Conservation (phyloP, 225 moss, liverwort and hornwort species). For the Thuidium tamariscinum region DNA sequence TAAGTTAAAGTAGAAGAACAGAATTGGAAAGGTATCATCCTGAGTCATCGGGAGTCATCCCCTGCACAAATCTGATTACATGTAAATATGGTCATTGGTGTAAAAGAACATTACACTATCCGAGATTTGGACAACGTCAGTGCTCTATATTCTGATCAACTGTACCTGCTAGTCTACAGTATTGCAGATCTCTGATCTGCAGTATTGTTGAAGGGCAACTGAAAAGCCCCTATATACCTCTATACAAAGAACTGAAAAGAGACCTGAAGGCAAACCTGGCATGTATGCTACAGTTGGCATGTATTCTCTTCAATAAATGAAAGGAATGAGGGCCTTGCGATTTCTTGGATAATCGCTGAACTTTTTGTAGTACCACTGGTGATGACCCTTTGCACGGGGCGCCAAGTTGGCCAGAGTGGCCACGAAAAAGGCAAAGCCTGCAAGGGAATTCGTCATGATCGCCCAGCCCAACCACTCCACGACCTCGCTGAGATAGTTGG, state of each 20-base stretch:
- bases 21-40: background rate
- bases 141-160: background rate
- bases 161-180: constrained; percentile 8
- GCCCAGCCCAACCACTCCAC: constrained; percentile 94
- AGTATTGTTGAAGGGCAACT: background rate
- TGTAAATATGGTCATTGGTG: background rate
- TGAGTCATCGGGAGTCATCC: background rate
- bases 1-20: background rate
- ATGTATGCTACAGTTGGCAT: background rate
- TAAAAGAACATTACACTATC: background rate
- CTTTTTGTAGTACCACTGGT: constrained; percentile 60
- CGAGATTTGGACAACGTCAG: background rate
- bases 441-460: constrained; percentile 67
- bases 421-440: constrained; percentile 55
- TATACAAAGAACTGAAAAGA: background rate
- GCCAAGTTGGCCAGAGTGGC: constrained; percentile 50
- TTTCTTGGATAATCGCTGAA: constrained; percentile 61
- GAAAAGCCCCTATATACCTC: background rate
- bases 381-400: constrained; percentile 55
- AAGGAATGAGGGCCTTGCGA: constrained; percentile 70
- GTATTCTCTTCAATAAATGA: constrained; percentile 20
- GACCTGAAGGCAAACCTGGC: constrained; percentile 3
- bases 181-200: constrained; percentile 3
- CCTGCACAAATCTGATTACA: background rate
- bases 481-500: constrained; percentile 76